Percentiles rank a stretch among this genome's conserved stretches.
Conservation (phyloP, 2,329 filamentous ascomycete species). For the Coccinonectria pachysandricola region DNA sequence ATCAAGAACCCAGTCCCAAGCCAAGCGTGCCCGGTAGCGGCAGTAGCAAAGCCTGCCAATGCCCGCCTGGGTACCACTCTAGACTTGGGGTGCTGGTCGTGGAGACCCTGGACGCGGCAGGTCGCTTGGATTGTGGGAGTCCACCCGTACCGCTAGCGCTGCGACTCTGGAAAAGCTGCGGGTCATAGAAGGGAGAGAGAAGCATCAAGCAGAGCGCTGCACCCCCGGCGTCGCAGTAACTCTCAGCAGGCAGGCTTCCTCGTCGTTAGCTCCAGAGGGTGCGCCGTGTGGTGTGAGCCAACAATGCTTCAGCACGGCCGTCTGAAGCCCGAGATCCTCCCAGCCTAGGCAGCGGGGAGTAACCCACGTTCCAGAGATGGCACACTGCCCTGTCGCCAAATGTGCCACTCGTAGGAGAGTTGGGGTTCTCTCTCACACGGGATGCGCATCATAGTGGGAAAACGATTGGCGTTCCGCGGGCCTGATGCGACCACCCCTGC, state of each 20-base stretch:
- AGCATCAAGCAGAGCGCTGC: no score
- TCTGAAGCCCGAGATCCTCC: slow-evolving; percentile 7
- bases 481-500: neutral
- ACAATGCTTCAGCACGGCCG: no score
- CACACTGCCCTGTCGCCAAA: slow-evolving; percentile 18
- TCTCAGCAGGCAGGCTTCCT: neutral
- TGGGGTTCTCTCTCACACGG: slow-evolving; percentile 18
- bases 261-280: neutral
- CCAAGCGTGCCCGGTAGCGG: slow-evolving; percentile 8
- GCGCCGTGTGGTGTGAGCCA: no score
- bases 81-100: slow-evolving; percentile 12
- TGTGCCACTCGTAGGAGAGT: slow-evolving; percentile 16
- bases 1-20: no score
- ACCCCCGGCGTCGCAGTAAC: slow-evolving; percentile 17
- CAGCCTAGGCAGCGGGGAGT: slow-evolving; percentile 9
- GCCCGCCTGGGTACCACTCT: slow-evolving; percentile 12
- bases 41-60: slow-evolving; percentile 5
- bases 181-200: slow-evolving; percentile 22
- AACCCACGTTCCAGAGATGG: slow-evolving; percentile 10
- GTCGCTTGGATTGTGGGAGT: slow-evolving; percentile 13
- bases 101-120: slow-evolving; percentile 9
- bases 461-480: neutral
- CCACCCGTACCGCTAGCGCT: slow-evolving; percentile 18
- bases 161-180: slow-evolving; percentile 12
- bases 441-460: slow-evolving; percentile 16